A percentile compares a stretch with the other conserved stretches of the same genome.
Conservation (phyloP, 106 monocot genomes). For the Allium fistulosum region DNA sequence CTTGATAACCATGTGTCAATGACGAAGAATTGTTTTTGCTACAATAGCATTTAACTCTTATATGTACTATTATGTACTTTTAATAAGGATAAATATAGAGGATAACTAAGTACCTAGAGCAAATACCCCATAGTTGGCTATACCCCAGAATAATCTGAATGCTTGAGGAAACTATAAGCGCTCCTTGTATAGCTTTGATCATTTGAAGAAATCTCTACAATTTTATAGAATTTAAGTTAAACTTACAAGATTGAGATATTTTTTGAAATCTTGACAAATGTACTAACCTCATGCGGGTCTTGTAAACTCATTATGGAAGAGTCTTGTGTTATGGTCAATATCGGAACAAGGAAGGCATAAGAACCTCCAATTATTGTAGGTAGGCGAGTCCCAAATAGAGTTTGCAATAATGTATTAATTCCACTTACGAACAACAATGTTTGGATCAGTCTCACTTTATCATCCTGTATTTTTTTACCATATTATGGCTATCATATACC, state of each 20-base stretch:
- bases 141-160: slow-evolving; percentile 93
- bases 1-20: slow-evolving; percentile 17
- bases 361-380: slow-evolving; percentile 84
- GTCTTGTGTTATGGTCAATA: slow-evolving; percentile 81
- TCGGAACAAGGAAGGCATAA: slow-evolving; percentile 75
- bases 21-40: neutral
- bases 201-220: slow-evolving; percentile 86
- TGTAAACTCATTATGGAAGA: slow-evolving; percentile 32
- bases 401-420: slow-evolving; percentile 88
- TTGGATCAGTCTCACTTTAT: slow-evolving; percentile 86
- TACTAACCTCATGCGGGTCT: slow-evolving; percentile 52
- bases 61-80: neutral
- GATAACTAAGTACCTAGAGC: slow-evolving; percentile 49
- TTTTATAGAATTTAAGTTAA: neutral
- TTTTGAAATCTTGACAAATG: neutral
- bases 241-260: neutral
- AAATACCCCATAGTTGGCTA: slow-evolving; percentile 98
- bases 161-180: slow-evolving; percentile 86
- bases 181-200: slow-evolving; percentile 94
- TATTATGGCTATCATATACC: neutral
- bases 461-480: slow-evolving; percentile 38
- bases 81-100: neutral
- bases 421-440: slow-evolving; percentile 86
- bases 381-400: slow-evolving; percentile 87
- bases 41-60: neutral